Evolutionary conservation across 768 basidiomycete genomes (phyloP).

Genomic region (Daedalea quercina): DNA sequence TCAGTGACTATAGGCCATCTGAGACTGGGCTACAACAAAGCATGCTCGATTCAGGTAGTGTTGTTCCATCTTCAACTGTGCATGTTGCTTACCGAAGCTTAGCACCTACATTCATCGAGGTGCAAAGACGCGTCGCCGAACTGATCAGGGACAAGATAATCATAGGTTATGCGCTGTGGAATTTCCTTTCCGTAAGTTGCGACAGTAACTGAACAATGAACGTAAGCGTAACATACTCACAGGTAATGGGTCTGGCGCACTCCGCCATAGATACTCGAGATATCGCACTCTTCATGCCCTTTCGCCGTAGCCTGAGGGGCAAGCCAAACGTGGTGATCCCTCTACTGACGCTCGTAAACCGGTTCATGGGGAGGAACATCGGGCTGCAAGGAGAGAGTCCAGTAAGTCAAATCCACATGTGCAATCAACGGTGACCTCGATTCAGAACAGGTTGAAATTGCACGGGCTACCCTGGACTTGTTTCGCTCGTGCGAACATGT

Average conservation of each 20-base stretch:
- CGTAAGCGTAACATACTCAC: neutral
- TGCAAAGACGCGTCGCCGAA: constrained; percentile 37
- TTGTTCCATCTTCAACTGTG: too few species aligned
- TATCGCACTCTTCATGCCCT: constrained; percentile 44
- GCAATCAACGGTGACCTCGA: neutral
- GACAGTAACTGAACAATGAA: neutral
- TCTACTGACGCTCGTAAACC: constrained; percentile 34
- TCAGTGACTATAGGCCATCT: constrained; percentile 39
- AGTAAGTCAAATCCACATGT: constrained; percentile 24
- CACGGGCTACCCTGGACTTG: constrained; percentile 44
- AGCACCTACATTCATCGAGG: constrained; percentile 45
- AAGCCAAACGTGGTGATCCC: constrained; percentile 27
- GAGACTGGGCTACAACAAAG: constrained; percentile 39
- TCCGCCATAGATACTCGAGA: constrained; percentile 49
- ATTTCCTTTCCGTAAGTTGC: constrained; percentile 38
- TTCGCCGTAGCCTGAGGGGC: constrained; percentile 36
- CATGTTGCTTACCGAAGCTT: neutral
- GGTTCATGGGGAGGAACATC: constrained; percentile 40
- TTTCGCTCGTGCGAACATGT: constrained; percentile 44
- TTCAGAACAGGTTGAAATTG: constrained; percentile 33
- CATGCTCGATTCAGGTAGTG: constrained; percentile 35
- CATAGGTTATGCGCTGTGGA: constrained; percentile 52
- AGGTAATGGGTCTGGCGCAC: constrained; percentile 48
- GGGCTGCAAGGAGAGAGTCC: constrained; percentile 32
- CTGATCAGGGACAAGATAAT: constrained; percentile 41